Conservation (phyloP, 1,284 basidiomycete species). For the Pholiota adiposa region DNA sequence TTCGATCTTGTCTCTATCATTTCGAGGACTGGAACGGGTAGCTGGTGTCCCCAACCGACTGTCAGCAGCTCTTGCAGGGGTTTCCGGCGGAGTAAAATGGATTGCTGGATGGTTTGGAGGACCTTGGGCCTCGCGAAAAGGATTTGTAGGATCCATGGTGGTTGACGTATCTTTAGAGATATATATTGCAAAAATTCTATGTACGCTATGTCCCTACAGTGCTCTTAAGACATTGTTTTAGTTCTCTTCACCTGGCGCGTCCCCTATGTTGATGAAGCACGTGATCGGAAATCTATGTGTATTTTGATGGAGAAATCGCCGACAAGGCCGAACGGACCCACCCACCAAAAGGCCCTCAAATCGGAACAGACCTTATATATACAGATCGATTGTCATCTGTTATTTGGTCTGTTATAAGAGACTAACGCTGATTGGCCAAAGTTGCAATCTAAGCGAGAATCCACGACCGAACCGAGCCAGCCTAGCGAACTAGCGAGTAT, state of each 20-base stretch:
- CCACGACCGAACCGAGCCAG: too few relatives aligned
- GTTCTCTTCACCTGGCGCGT: background rate
- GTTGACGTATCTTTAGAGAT: background rate
- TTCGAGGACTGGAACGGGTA: background rate
- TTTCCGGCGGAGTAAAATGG: background rate
- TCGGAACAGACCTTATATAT: conserved; percentile 11
- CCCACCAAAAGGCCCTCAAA: conserved; percentile 1
- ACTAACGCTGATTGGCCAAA: too few relatives aligned
- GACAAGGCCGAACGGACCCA: background rate
- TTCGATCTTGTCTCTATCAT: conserved; percentile 7
- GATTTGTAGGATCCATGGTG: background rate
- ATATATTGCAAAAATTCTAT: background rate
- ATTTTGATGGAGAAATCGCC: conserved; percentile 4
- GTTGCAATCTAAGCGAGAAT: too few relatives aligned
- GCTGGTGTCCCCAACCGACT: background rate
- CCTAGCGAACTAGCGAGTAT: too few relatives aligned
- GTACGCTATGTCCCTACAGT: background rate
- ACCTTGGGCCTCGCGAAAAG: background rate
- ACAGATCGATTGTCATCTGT: background rate
- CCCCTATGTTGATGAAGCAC: background rate
- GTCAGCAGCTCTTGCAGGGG: background rate
- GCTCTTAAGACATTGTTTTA: background rate
- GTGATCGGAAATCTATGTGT: conserved; percentile 1
- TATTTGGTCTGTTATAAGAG: background rate
- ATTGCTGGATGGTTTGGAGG: background rate